phyloP scores from a whole-genome alignment of 2,329 filamentous ascomycete species.

The Pestalotiopsis sp. region DNA sequence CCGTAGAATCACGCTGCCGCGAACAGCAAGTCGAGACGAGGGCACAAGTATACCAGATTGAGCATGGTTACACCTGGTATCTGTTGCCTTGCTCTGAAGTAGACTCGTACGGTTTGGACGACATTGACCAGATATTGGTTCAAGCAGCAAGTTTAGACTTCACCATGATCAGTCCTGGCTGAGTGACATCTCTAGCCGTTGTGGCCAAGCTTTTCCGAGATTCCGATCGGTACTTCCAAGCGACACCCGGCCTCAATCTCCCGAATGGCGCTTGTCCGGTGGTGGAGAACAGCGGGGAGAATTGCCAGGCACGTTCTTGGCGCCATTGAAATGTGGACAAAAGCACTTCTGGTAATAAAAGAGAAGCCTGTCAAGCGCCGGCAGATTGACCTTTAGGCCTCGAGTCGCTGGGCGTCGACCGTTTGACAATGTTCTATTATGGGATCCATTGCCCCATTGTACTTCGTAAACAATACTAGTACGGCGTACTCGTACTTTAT shows the following conservation, averaged over 20 bases:
- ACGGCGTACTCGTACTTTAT: neutral
- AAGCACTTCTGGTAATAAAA: neutral
- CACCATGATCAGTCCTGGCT: neutral
- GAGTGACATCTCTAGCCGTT: neutral
- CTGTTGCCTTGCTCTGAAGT: neutral
- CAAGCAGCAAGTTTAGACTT: neutral
- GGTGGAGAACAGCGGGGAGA: neutral
- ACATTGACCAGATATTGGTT: neutral
- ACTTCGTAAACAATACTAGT: neutral
- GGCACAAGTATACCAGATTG: neutral
- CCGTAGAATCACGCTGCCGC: neutral
- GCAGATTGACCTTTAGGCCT: neutral
- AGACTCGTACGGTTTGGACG: neutral
- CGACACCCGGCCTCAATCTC: neutral
- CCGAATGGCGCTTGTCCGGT: neutral
- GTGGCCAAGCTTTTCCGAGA: neutral
- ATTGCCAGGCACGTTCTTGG: neutral
- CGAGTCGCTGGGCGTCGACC: neutral
- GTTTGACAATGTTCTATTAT: neutral
- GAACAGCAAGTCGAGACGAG: neutral
- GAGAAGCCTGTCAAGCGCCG: neutral
- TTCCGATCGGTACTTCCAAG: neutral
- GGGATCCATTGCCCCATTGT: neutral
- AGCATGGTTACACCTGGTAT: neutral
- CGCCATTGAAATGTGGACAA: neutral